Evolutionary conservation across 2,329 filamentous ascomycete genomes (phyloP).

Genomic region (Berkeleyomyces rouxiae): DNA sequence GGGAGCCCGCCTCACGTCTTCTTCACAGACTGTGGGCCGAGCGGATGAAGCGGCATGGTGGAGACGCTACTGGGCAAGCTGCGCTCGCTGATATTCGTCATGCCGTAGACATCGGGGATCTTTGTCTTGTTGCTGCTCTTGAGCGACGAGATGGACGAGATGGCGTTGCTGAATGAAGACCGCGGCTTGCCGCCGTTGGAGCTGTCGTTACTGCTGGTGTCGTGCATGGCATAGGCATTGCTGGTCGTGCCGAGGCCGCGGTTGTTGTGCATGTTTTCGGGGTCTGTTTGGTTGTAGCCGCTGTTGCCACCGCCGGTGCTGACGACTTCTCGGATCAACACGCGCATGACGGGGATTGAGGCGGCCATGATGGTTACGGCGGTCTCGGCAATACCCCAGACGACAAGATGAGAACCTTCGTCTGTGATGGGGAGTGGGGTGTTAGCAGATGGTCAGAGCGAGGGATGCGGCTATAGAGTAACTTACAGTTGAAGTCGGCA

Average conservation of each 20-base stretch:
- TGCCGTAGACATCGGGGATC: conserved; percentile 12
- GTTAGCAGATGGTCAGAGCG: not conserved
- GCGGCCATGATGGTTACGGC: conserved; percentile 16
- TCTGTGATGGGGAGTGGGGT: not conserved
- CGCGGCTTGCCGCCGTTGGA: conserved; percentile 3
- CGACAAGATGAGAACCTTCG: conserved; percentile 9
- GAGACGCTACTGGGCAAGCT: conserved; percentile 9
- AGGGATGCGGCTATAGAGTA: not conserved
- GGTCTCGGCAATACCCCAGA: conserved; percentile 15
- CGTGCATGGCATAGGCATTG: conserved; percentile 3
- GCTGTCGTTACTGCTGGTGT: not conserved
- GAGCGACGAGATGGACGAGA: conserved; percentile 3
- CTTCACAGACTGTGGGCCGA: conserved; percentile 4
- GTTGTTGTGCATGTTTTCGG: not conserved
- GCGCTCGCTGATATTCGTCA: conserved; percentile 13
- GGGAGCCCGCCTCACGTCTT: not conserved
- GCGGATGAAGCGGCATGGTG: conserved; percentile 11
- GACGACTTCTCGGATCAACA: conserved; percentile 15
- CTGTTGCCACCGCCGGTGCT: conserved; percentile 7
- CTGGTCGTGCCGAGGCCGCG: conserved; percentile 4
- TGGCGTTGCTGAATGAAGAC: conserved; percentile 7
- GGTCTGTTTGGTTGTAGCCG: conserved; percentile 12
- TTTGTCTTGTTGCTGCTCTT: conserved; percentile 7
- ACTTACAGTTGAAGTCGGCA: conserved; percentile 8
- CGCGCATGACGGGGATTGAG: conserved; percentile 17